A percentile compares a stretch with the other conserved stretches of the same genome.
These are phyloP conservation scores for Suillus variegatus DNA, from an alignment of 768 basidiomycete species.

Conservation along the genomic window DNA sequence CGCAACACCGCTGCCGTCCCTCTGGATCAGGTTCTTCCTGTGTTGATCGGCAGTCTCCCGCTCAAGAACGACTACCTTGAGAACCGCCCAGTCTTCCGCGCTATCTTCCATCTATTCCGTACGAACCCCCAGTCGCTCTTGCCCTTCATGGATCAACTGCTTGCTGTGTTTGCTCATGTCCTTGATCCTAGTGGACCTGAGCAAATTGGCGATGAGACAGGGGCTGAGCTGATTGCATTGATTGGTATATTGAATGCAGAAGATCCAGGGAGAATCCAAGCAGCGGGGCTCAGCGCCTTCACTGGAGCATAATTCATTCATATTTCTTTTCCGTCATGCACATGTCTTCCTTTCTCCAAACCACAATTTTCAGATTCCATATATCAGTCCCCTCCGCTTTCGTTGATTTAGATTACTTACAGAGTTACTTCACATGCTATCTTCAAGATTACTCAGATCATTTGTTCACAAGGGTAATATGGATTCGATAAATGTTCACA, in stretches of 20 bases:
- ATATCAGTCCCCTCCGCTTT: constrained; percentile 4
- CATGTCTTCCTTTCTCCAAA: background rate
- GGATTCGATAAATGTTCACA: constrained; percentile 22
- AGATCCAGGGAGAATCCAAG: constrained; percentile 78
- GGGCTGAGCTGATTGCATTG: constrained; percentile 73
- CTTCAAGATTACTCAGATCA: constrained; percentile 7
- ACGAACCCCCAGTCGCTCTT: constrained; percentile 69
- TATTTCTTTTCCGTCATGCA: constrained; percentile 4
- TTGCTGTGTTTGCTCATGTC: constrained; percentile 79
- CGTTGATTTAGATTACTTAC: constrained; percentile 21
- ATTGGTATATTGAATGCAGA: constrained; percentile 71
- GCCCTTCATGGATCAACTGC: constrained; percentile 76
- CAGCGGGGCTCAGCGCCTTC: constrained; percentile 65
- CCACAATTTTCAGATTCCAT: constrained; percentile 4
- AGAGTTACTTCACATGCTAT: constrained; percentile 15
- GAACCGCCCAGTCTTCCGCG: constrained; percentile 86
- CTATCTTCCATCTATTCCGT: constrained; percentile 86
- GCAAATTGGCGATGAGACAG: constrained; percentile 79
- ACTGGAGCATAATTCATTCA: constrained; percentile 38
- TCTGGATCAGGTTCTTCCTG: constrained; percentile 86
- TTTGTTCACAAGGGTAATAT: constrained; percentile 9
- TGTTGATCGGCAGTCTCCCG: constrained; percentile 81
- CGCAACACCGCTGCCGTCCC: constrained; percentile 80
- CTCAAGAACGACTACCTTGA: constrained; percentile 88
- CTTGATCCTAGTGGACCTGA: constrained; percentile 75